Evolutionary conservation across 192 early-diverging fungal genomes (phyloP), one percentile per base, ranked within the genome.

Genomic region (Podochytrium sp.): DNA sequence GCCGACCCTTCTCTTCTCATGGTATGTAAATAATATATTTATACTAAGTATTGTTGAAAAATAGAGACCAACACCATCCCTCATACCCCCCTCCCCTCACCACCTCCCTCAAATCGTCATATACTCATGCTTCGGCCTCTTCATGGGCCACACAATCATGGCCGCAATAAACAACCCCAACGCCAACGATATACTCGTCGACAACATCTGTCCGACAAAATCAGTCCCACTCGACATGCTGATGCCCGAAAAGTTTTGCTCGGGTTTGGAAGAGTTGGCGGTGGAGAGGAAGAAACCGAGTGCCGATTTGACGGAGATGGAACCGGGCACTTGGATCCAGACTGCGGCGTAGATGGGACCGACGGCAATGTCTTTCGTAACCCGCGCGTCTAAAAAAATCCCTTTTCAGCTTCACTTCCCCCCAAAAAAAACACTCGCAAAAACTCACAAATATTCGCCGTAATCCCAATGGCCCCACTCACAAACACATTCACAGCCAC

Each of bases 271-370:
- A n/a, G n/a, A n/a, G n/a, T n/a, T n/a, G n/a, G n/a, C n/a, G n/a
- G n/a, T n/a, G n/a, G n/a, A n/a, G n/a, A n/a, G n/a, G n/a, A 92
- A 84, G 41, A 93, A 87, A 0, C 87, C 83, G 53, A 93, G 77
- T 16, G 85, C 82, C 2, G 79, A 80, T 40, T 83, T 76, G 16
- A 94, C 86, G 38, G 92, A 91, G 12, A 94, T 74, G 73, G 86
- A 88, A 47, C 94, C 94, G 2, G 94, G 95, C 0, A 94, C 93
- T 73, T 95, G 80, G 38, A 96, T 78, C 38, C 92, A 80, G 2
- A 95, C 91, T n/a, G 93, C 94, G 61, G 89, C 87, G 34, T 96
- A 77, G 51, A 97, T 87, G 20, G 92, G 91, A 35, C 90, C 92
- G 75, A 96, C 87, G 5, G 91, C 92, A 7, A 92, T 85, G 34